These are phyloP conservation scores for Geotrichum histeridarum DNA, from an alignment of 1,139 yeast genomes.

Conservation along the genomic window DNA sequence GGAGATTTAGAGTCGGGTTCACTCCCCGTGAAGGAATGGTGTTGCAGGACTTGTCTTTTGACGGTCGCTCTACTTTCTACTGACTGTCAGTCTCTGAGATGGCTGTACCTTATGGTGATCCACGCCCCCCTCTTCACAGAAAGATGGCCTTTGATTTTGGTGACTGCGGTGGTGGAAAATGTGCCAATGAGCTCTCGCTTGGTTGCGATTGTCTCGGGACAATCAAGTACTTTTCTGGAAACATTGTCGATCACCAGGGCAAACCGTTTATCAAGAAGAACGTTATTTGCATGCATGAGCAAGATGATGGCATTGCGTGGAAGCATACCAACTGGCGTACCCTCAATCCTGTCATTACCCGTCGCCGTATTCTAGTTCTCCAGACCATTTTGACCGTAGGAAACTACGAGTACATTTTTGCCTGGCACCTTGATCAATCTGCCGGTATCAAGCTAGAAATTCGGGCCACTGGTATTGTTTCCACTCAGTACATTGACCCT, in stretches of 20 bases:
- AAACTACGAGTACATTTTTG: slow-evolving; percentile 79
- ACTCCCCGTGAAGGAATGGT: slow-evolving; percentile 83
- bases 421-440: slow-evolving; percentile 73
- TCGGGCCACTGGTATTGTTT: slow-evolving; percentile 77
- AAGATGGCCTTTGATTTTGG: slow-evolving; percentile 91
- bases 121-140: slow-evolving; percentile 84
- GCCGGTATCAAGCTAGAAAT: slow-evolving; percentile 80
- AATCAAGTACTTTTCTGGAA: slow-evolving; percentile 71
- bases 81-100: slow-evolving; percentile 76
- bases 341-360: slow-evolving; percentile 64
- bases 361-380: slow-evolving; percentile 79
- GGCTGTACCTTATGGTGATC: slow-evolving; percentile 92
- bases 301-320: slow-evolving; percentile 74
- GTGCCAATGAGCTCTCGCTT: slow-evolving; percentile 65
- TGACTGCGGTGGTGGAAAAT: slow-evolving; percentile 82
- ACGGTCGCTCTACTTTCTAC: slow-evolving; percentile 77
- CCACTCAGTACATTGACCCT: slow-evolving; percentile 71
- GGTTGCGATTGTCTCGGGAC: slow-evolving; percentile 92
- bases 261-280: slow-evolving; percentile 61
- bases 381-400: slow-evolving; percentile 89
- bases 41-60: slow-evolving; percentile 68
- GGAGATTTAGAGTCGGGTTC: slow-evolving; percentile 76
- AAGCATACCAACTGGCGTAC: slow-evolving; percentile 86
- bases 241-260: slow-evolving; percentile 57
- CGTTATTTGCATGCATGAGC: slow-evolving; percentile 86